Percentiles rank a stretch among this genome's conserved stretches.
phyloP scores from a whole-genome alignment of 345 rosid genomes.

The Eucalyptus viminalis region DNA sequence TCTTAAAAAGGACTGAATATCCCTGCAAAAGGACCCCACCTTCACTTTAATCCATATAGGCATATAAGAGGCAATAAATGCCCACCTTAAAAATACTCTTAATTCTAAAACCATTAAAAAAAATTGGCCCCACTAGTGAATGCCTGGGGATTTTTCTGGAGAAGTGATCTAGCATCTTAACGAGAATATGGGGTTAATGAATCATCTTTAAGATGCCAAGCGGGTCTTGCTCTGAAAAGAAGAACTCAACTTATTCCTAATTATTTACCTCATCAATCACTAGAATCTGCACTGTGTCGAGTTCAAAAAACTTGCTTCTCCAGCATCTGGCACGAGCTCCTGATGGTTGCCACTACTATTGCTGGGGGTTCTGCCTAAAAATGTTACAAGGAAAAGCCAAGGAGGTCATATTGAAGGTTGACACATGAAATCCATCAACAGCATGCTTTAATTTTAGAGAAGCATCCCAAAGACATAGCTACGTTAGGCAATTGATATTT shows the following conservation, averaged over 20 bases:
- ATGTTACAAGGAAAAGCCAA: not conserved
- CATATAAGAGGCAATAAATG: not conserved
- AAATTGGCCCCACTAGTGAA: not conserved
- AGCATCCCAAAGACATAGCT: not conserved
- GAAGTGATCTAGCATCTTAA: not conserved
- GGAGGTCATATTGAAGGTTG: not conserved
- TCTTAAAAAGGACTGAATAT: not conserved
- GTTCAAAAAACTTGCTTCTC: conserved; percentile 66
- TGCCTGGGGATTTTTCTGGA: not conserved
- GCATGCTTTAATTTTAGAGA: not conserved
- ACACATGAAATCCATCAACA: not conserved
- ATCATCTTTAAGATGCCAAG: not conserved
- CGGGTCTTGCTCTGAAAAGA: not conserved
- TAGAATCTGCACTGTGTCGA: conserved; percentile 56
- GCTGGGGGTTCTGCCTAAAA: conserved; percentile 95
- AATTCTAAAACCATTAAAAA: not conserved
- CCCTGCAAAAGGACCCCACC: too few relatives aligned
- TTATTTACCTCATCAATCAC: conserved; percentile 78
- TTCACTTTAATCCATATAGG: not conserved
- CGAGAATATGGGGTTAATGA: not conserved
- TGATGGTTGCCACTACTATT: conserved; percentile 75
- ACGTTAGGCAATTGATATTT: not conserved
- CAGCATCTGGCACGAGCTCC: conserved; percentile 74
- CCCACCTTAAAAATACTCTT: not conserved
- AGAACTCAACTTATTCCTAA: not conserved